Evolutionary conservation across 192 early-diverging fungal species (phyloP).

Genomic region (Backusella macrospora): DNA sequence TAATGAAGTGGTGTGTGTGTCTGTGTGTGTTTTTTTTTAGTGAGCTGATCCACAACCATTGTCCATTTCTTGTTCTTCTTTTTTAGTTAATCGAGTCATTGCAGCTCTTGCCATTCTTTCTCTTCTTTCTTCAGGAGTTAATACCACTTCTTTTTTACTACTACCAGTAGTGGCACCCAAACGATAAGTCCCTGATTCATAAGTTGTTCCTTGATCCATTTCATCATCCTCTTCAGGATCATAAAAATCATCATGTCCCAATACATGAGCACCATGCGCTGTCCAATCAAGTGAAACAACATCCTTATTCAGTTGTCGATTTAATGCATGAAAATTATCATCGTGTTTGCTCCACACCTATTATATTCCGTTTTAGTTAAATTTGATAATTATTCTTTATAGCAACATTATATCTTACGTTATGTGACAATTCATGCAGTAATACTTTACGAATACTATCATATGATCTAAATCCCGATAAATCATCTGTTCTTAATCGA

Average conservation of each 20-base stretch:
- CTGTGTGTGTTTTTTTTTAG: background rate
- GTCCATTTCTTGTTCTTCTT: slow-evolving; percentile 67
- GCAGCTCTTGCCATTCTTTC: slow-evolving; percentile 62
- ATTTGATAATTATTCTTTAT: background rate
- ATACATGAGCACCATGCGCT: slow-evolving; percentile 37
- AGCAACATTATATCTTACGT: slow-evolving; percentile 43
- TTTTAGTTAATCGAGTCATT: slow-evolving; percentile 54
- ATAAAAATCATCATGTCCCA: slow-evolving; percentile 46
- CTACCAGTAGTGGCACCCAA: slow-evolving; percentile 51
- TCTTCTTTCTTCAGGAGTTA: slow-evolving; percentile 34
- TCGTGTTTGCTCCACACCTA: slow-evolving; percentile 69
- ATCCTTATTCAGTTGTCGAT: slow-evolving; percentile 74
- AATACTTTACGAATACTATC: slow-evolving; percentile 66
- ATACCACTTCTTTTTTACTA: background rate
- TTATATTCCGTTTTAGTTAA: background rate
- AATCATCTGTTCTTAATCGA: slow-evolving; percentile 74
- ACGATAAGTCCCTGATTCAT: slow-evolving; percentile 61
- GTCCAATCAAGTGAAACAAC: slow-evolving; percentile 55
- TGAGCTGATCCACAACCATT: slow-evolving; percentile 51
- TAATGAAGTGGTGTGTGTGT: background rate
- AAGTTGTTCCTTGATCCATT: slow-evolving; percentile 35
- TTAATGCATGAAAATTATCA: slow-evolving; percentile 71
- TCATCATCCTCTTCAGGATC: slow-evolving; percentile 44
- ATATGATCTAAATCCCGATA: slow-evolving; percentile 78
- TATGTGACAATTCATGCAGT: slow-evolving; percentile 81